Evolutionary conservation across 805 yeast species (phyloP), one percentile per base, ranked within the genome.

Genomic region (Gaillardinia entomophila): DNA sequence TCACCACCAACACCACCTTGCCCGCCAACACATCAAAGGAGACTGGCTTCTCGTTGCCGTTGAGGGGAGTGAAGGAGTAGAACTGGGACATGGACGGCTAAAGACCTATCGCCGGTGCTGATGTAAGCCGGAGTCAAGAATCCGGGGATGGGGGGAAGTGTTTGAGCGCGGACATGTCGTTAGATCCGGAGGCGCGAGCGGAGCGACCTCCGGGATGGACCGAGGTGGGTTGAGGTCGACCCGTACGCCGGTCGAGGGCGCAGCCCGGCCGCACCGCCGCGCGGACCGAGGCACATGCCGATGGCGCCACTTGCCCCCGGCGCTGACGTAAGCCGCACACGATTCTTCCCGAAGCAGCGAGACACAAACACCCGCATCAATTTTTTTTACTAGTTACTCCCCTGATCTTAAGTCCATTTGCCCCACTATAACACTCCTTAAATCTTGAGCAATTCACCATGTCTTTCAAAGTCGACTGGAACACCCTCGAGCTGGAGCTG

Each of bases 401-500:
- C 17, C 14, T 13, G 12, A n/a, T 26, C 12, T 15, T 26, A 14
- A 4, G n/a, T 15, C 6, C 28, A 4, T 16, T 16, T 16, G 8
- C 11, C 7, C n/a, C 13, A 12, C 10, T 12, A 17, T 28, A 12
- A 10, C 13, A 17, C 22, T 17, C 31, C 15, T 10, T 18, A 16
- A 27, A 22, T 24, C 20, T 25, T 19, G 19, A 16, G 22, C 12
- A 22, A 6, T 19, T 18, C 15, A 24, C 12, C 25, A 84, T 84
- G 94, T 82, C 92, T 6, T 83, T 86, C 49, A 74, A 79, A 39
- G 79, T 84, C 41, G 75, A 80, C 55, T 85, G 95, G 95, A 71
- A 73, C 39, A 69, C 84, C 6, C 67, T 85, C 26, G 86, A 84
- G 42, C 70, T 78, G 36, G 79, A 77, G 31, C 69, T 79, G 20